Base-by-base conservation (phyloP, 768 basidiomycete genomes). In the Leucosporidium creatinivorum region DNA sequence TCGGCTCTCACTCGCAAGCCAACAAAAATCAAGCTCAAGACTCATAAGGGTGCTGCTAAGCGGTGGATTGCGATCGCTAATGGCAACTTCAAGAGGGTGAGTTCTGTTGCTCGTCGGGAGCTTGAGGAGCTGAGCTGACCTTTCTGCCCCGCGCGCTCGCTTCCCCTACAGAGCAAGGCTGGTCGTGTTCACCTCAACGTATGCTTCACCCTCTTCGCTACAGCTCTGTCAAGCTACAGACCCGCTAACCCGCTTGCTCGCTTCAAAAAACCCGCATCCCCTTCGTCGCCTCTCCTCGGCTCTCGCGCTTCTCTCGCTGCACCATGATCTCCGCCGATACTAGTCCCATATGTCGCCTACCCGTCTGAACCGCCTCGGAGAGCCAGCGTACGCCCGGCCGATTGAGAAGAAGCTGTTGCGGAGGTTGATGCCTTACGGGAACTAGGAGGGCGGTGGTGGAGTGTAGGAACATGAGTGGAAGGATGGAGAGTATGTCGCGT, bases 1-100 rank as follows among this genome's bases (percentile, higher is more conserved):
- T 12, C 51, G 19, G 57, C 44, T 12, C 61, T 70, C 58, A 26
- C 36, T 5, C 58, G 72, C 31, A 69, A 73, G 61, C 63, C 73
- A 12, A 63, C 70, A 17, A 66, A 68, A 28, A 66, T 73, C 52
- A 79, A 80, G 71, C 67, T 79, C 36, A 80, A 79, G 69, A 78
- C 78, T 5, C 78, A 80, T 66, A 73, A 77, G 48, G 79, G 79
- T 7, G 74, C 78, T 7, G 78, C 78, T 30, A 80, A 80, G 74
- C 55, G 79, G 56, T 80, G 77, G 71, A 76, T 72, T 55, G 68
- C 73, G 5, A 75, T 75, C 56, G 73, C 76, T 13, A 75, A 74
- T 48, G 76, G 77, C 25, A 55, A 77, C 75, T 78, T 77, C 69
- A 79, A 79, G 69, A 73, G 78, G 44, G 77, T 76, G 66, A 66